These are phyloP conservation scores for Malbranchea zuffiana DNA, from an alignment of 2,329 filamentous ascomycete species.

Conservation along the genomic window DNA sequence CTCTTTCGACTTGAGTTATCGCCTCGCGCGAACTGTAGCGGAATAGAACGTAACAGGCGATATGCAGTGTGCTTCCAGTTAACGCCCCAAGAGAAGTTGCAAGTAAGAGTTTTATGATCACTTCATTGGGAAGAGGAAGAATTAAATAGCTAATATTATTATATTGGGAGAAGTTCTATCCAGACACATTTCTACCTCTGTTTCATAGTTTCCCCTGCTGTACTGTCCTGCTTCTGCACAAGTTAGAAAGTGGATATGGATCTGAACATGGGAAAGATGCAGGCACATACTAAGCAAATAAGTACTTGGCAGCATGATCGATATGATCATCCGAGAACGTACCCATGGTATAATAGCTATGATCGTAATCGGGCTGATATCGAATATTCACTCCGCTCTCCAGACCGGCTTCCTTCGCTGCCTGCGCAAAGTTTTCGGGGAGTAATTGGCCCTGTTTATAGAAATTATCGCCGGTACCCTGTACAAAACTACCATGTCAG, in stretches of 20 bases:
- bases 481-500: too few relatives aligned
- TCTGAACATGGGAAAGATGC: conserved; percentile 16
- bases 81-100: too few relatives aligned
- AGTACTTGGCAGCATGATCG: conserved; percentile 78
- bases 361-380: conserved; percentile 87
- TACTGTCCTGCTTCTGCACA: conserved; percentile 4
- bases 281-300: conserved; percentile 46
- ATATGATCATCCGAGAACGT: conserved; percentile 84
- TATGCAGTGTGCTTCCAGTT: too few relatives aligned
- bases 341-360: conserved; percentile 95
- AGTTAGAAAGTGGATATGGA: conserved; percentile 7
- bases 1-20: too few relatives aligned
- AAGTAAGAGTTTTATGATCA: too few relatives aligned
- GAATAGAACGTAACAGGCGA: too few relatives aligned
- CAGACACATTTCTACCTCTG: neutral
- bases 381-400: conserved; percentile 60
- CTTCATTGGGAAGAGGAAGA: neutral
- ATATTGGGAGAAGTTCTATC: neutral
- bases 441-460: conserved; percentile 89
- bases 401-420: conserved; percentile 64
- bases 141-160: neutral
- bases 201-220: conserved; percentile 7
- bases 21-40: too few relatives aligned
- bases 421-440: conserved; percentile 81
- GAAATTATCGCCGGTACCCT: conserved; percentile 91